A percentile compares a stretch with the other conserved stretches of the same genome.
phyloP scores from a whole-genome alignment of 176 grass and related monocot genomes.

The Carex scoparia region DNA sequence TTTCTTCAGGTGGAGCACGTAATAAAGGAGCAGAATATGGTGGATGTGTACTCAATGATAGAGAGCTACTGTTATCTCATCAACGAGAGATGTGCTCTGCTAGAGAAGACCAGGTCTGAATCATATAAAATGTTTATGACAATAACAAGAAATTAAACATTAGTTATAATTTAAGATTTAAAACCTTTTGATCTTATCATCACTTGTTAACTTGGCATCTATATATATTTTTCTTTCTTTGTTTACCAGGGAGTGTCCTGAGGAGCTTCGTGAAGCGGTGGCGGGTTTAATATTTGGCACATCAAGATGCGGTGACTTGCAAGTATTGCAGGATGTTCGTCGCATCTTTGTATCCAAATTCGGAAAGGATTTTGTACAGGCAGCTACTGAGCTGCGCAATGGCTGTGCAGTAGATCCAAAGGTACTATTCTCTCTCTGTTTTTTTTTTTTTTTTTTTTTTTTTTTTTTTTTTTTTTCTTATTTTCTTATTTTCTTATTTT shows the following conservation, averaged over 20 bases:
- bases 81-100: conserved; percentile 38
- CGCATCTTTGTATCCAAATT: conserved; percentile 47
- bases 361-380: conserved; percentile 53
- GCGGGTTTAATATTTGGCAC: conserved; percentile 61
- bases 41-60: conserved; percentile 56
- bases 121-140: neutral
- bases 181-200: neutral
- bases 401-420: conserved; percentile 56
- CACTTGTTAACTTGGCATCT: neutral
- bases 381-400: conserved; percentile 43
- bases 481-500: too few species aligned
- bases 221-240: neutral
- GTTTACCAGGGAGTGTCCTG: conserved; percentile 47
- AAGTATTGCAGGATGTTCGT: conserved; percentile 64
- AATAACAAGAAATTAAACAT: neutral
- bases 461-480: too few species aligned
- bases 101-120: conserved; percentile 42
- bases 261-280: conserved; percentile 79
- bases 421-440: conserved; percentile 20
- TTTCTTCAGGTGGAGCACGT: conserved; percentile 56
- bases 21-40: conserved; percentile 59
- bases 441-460: neutral
- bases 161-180: neutral
- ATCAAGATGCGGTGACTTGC: conserved; percentile 60
- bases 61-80: conserved; percentile 63